phyloP scores from a whole-genome alignment of 2,329 filamentous ascomycete genomes.

The Penicillium sumatraense region DNA sequence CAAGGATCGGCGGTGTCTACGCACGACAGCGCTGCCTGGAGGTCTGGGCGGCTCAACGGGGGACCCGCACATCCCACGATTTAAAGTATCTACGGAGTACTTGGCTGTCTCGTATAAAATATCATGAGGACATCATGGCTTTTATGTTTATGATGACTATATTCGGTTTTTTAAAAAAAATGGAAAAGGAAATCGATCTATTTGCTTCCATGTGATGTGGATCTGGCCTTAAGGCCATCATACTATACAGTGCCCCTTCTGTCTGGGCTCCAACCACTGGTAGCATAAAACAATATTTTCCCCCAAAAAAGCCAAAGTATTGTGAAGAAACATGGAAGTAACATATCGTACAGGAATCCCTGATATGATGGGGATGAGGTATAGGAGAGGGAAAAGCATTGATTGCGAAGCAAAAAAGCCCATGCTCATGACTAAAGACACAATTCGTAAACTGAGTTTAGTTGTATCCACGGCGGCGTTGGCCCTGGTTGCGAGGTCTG shows the following conservation, averaged over 20 bases:
- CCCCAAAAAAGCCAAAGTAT: conserved; percentile 5
- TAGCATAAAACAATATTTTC: conserved; percentile 15
- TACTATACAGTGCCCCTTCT: conserved; percentile 26
- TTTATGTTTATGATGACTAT: too few relatives aligned
- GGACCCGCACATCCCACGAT: background rate
- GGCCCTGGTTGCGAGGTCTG: conserved; percentile 86
- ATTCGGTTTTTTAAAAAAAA: too few relatives aligned
- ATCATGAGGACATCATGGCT: background rate
- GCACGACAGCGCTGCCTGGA: conserved; percentile 25
- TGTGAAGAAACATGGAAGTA: conserved; percentile 16
- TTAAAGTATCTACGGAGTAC: too few relatives aligned
- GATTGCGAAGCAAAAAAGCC: conserved; percentile 7
- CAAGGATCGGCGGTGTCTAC: conserved; percentile 23
- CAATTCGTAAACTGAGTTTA: conserved; percentile 27
- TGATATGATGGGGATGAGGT: conserved; percentile 18
- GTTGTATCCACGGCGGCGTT: conserved; percentile 72
- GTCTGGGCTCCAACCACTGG: conserved; percentile 20
- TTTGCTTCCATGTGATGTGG: conserved; percentile 21
- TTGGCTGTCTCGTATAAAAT: background rate
- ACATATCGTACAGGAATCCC: conserved; percentile 30
- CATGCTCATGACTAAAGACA: background rate
- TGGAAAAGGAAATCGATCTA: conserved; percentile 12
- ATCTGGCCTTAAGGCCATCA: conserved; percentile 18
- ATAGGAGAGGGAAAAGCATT: conserved; percentile 19
- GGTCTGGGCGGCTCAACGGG: conserved; percentile 23